These are phyloP conservation scores for Syncephalastrum monosporum DNA, from an alignment of 371 early-diverging fungal genomes.

Conservation along the genomic window DNA sequence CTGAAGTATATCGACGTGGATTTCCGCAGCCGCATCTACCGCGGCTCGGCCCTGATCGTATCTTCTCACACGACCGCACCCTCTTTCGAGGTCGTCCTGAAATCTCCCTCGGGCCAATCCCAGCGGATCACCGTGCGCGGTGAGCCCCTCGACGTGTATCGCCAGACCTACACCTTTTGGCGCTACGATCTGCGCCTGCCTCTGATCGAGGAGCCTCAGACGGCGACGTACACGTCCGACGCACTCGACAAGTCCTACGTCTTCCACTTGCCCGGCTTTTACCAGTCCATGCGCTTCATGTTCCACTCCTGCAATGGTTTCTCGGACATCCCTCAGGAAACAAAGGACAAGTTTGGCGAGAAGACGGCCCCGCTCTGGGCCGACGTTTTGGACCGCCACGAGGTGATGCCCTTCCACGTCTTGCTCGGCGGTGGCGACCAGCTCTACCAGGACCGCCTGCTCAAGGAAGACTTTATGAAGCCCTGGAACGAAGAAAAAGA, in stretches of 20 bases:
- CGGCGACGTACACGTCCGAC: slow-evolving; percentile 21
- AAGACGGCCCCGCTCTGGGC: slow-evolving; percentile 72
- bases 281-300: slow-evolving; percentile 51
- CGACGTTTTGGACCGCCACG: slow-evolving; percentile 74
- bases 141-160: slow-evolving; percentile 28
- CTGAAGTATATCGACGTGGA: slow-evolving; percentile 34
- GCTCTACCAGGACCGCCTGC: slow-evolving; percentile 58
- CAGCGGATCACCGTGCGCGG: slow-evolving; percentile 11
- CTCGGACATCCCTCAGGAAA: slow-evolving; percentile 53
- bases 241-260: slow-evolving; percentile 17
- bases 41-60: slow-evolving; percentile 36
- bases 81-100: slow-evolving; percentile 12
- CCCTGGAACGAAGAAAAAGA: slow-evolving; percentile 44
- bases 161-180: slow-evolving; percentile 35
- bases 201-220: slow-evolving; percentile 21
- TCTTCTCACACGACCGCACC: slow-evolving; percentile 24
- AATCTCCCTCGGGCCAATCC: slow-evolving; percentile 2
- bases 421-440: slow-evolving; percentile 89
- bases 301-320: slow-evolving; percentile 76
- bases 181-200: slow-evolving; percentile 34
- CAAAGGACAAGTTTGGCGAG: slow-evolving; percentile 39
- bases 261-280: slow-evolving; percentile 40
- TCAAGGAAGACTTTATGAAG: slow-evolving; percentile 42
- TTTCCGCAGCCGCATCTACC: slow-evolving; percentile 22
- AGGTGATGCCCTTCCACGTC: slow-evolving; percentile 68